Conservation (phyloP, 2,329 filamentous ascomycete species). For the Talaromyces sp. region DNA sequence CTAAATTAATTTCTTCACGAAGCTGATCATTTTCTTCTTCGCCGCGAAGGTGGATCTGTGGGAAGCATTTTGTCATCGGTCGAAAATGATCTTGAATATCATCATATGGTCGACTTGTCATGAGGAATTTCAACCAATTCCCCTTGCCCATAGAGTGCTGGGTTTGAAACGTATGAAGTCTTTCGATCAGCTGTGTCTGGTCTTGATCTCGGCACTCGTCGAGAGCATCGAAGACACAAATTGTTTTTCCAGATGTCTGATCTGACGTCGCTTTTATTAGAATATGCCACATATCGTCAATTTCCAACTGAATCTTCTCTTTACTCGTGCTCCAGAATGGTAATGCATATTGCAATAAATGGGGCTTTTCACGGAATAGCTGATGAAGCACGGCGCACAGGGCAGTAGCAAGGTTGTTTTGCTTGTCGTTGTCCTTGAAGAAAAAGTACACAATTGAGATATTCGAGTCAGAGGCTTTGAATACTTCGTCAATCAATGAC, state of each 20-base stretch:
- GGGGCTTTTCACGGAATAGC: not conserved
- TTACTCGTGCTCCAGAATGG: not conserved
- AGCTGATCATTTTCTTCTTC: not conserved
- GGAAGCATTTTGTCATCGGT: not conserved
- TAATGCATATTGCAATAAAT: not conserved
- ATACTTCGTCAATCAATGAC: slow-evolving; percentile 29
- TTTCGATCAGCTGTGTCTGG: not conserved
- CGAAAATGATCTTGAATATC: not conserved
- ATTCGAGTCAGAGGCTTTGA: slow-evolving; percentile 15
- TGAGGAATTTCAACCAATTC: not conserved
- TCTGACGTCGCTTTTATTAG: not conserved
- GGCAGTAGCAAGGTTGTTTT: slow-evolving; percentile 15
- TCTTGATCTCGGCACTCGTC: not conserved
- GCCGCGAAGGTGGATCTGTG: not conserved
- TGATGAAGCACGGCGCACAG: not conserved
- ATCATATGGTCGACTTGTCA: slow-evolving; percentile 12
- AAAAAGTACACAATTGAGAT: slow-evolving; percentile 31
- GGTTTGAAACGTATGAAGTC: not conserved
- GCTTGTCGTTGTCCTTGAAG: slow-evolving; percentile 29
- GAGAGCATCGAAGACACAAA: not conserved
- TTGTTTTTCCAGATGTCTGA: not conserved
- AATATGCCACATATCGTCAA: not conserved
- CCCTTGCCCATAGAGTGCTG: no score
- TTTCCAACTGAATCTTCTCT: not conserved
- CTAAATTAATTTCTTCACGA: not conserved